Evolutionary conservation across 2,329 filamentous ascomycete genomes (phyloP).

Genomic region (Xylaria multiplex): DNA sequence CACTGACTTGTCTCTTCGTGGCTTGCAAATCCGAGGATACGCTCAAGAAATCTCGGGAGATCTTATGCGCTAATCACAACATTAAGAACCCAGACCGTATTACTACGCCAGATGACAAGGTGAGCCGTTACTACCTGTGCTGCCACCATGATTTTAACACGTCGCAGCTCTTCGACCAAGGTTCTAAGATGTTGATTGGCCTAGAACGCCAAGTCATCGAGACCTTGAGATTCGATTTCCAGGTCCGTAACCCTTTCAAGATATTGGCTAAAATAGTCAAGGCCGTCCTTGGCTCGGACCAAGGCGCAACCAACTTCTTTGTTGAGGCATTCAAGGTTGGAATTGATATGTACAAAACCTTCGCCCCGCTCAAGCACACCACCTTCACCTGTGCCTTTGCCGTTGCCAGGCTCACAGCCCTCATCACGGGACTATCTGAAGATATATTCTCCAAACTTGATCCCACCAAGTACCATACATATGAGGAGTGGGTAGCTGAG

Average conservation of each 20-base stretch:
- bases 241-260: slow-evolving; percentile 87
- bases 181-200: slow-evolving; percentile 83
- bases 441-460: slow-evolving; percentile 62
- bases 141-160: slow-evolving; percentile 15
- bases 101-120: slow-evolving; percentile 82
- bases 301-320: slow-evolving; percentile 66
- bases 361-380: slow-evolving; percentile 89
- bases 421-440: slow-evolving; percentile 68
- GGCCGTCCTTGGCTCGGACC: slow-evolving; percentile 57
- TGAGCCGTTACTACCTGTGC: slow-evolving; percentile 52
- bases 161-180: slow-evolving; percentile 77
- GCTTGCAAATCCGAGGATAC: slow-evolving; percentile 99
- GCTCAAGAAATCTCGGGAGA: slow-evolving; percentile 93
- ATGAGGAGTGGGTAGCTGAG: slow-evolving; percentile 68
- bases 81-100: slow-evolving; percentile 75
- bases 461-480: slow-evolving; percentile 58
- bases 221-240: slow-evolving; percentile 92
- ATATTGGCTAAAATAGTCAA: slow-evolving; percentile 82
- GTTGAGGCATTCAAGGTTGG: slow-evolving; percentile 81
- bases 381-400: slow-evolving; percentile 86
- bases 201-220: slow-evolving; percentile 94
- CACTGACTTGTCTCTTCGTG: slow-evolving; percentile 86
- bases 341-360: slow-evolving; percentile 91
- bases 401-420: slow-evolving; percentile 80
- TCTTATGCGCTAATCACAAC: slow-evolving; percentile 90